Percentiles rank a stretch among this genome's conserved stretches.
These are phyloP conservation scores for Camellia oleifera DNA, from an alignment of 179 eudicot genomes.

Conservation along the genomic window DNA sequence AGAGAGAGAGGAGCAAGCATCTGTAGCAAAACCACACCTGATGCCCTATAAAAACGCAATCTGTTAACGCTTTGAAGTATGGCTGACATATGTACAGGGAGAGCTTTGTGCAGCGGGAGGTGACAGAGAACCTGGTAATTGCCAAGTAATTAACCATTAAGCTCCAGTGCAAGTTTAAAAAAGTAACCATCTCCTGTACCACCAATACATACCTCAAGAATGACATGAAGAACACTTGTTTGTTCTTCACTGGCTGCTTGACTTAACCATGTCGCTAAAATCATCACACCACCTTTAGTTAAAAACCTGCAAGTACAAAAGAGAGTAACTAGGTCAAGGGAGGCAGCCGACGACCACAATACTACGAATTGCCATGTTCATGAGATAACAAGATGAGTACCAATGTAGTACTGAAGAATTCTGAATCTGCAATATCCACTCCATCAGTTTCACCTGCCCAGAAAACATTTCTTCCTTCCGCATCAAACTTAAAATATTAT, in stretches of 20 bases:
- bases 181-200: conserved; percentile 8
- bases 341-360: neutral
- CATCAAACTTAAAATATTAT: conserved; percentile 68
- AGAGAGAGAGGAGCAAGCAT: conserved; percentile 2
- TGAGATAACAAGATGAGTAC: conserved; percentile 32
- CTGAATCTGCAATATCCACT: conserved; percentile 76
- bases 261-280: conserved; percentile 90
- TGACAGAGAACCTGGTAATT: conserved; percentile 72
- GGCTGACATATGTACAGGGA: conserved; percentile 88
- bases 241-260: conserved; percentile 94
- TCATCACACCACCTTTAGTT: conserved; percentile 88
- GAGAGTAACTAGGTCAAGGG: conserved; percentile 7
- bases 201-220: conserved; percentile 54
- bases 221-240: conserved; percentile 71
- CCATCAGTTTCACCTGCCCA: conserved; percentile 89
- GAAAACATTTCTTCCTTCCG: conserved; percentile 80
- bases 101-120: conserved; percentile 80
- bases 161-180: conserved; percentile 4
- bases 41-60: conserved; percentile 69
- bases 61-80: conserved; percentile 85
- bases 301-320: conserved; percentile 59
- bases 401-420: conserved; percentile 67
- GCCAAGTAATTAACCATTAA: conserved; percentile 12
- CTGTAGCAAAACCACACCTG: conserved; percentile 62
- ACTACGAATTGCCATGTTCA: neutral